phyloP scores from a whole-genome alignment of 169 alveolate genomes.

The Plasmodium ovale region DNA sequence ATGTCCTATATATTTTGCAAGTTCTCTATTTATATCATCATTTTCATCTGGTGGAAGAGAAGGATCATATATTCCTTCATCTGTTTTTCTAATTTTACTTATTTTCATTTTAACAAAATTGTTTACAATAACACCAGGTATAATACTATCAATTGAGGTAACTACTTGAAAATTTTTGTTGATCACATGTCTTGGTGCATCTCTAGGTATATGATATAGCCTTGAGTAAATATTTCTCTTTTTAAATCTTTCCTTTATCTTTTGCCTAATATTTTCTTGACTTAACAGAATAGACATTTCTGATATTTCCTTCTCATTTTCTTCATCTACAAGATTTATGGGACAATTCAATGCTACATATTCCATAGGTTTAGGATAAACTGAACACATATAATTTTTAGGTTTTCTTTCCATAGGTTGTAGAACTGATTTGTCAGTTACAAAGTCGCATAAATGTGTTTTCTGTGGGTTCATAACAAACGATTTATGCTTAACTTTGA shows the following conservation, averaged over 20 bases:
- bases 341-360: conserved; percentile 62
- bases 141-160: background rate
- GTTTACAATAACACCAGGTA: conserved; percentile 48
- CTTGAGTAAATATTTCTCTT: conserved; percentile 42
- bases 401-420: conserved; percentile 16
- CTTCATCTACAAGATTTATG: conserved; percentile 18
- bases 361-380: conserved; percentile 56
- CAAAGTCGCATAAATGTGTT: conserved; percentile 65
- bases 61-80: background rate
- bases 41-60: background rate
- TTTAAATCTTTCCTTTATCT: background rate
- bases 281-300: background rate
- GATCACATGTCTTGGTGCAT: conserved; percentile 32
- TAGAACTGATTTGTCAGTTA: background rate
- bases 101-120: conserved; percentile 2
- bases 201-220: conserved; percentile 20
- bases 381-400: conserved; percentile 24
- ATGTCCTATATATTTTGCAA: conserved; percentile 18
- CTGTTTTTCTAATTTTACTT: conserved; percentile 1
- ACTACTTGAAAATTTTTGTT: conserved; percentile 11
- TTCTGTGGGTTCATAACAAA: conserved; percentile 3
- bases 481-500: background rate
- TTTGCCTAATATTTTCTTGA: background rate
- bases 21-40: background rate
- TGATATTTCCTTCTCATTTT: conserved; percentile 37